Evolutionary conservation across 176 grass and related monocot genomes (phyloP).

Genomic region (Zoysia japonica): DNA sequence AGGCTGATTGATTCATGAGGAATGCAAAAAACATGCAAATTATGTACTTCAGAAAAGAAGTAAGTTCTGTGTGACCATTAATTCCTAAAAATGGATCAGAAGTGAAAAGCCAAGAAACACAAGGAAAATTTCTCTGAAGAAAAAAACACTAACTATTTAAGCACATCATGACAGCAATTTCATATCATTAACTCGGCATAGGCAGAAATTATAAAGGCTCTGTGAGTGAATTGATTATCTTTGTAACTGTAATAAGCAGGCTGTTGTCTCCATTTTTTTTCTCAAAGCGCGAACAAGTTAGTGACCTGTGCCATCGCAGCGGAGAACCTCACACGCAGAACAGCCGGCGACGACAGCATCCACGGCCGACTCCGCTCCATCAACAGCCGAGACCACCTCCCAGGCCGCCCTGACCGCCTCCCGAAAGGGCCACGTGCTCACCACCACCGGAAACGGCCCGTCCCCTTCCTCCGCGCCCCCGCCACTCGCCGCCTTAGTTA

Average conservation of each 20-base stretch:
- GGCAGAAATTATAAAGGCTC: neutral
- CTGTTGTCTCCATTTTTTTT: neutral
- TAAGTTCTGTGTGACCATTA: neutral
- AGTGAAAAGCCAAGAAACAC: neutral
- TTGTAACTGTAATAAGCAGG: neutral
- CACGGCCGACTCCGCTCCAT: conserved; percentile 53
- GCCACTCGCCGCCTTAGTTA: conserved; percentile 19
- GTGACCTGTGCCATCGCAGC: conserved; percentile 88
- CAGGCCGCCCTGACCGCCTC: conserved; percentile 72
- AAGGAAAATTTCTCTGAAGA: neutral
- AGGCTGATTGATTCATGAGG: conserved; percentile 5
- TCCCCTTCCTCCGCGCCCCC: conserved; percentile 17
- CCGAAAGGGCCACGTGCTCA: conserved; percentile 83
- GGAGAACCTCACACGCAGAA: conserved; percentile 78
- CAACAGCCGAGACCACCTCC: conserved; percentile 47
- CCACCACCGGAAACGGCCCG: conserved; percentile 54
- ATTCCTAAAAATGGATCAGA: neutral
- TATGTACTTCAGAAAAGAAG: neutral
- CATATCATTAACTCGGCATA: neutral
- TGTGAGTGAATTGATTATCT: neutral
- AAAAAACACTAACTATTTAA: neutral
- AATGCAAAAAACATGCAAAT: neutral
- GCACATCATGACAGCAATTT: neutral
- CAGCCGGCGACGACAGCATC: conserved; percentile 78
- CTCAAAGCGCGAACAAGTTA: neutral